phyloP scores from a whole-genome alignment of 1,139 yeast species.

The Candida sp. region DNA sequence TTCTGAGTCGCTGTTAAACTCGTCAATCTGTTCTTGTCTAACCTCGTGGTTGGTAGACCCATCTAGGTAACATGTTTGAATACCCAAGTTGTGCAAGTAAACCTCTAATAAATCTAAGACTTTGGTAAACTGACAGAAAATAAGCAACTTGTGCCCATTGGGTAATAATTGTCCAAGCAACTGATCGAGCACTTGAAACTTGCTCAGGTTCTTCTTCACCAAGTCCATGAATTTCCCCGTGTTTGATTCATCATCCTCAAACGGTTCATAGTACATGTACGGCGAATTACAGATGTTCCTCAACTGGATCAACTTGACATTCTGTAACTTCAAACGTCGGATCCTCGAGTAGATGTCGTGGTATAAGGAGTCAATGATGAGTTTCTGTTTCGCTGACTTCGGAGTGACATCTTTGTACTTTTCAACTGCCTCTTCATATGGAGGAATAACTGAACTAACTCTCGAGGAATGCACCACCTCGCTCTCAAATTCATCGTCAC shows the following conservation, averaged over 20 bases:
- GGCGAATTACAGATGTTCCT: constrained; percentile 89
- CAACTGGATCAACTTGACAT: constrained; percentile 73
- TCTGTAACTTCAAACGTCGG: constrained; percentile 48
- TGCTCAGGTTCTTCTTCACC: constrained; percentile 61
- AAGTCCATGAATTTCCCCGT: constrained; percentile 29
- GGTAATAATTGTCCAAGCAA: constrained; percentile 54
- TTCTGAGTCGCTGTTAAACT: constrained; percentile 44
- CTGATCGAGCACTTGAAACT: constrained; percentile 71
- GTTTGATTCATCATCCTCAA: constrained; percentile 24
- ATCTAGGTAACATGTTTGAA: constrained; percentile 68
- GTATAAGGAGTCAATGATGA: constrained; percentile 21
- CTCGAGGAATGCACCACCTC: constrained; percentile 9
- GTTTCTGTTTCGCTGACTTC: constrained; percentile 16
- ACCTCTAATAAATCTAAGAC: constrained; percentile 79
- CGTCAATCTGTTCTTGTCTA: constrained; percentile 65
- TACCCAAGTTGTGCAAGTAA: constrained; percentile 49
- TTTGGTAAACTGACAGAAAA: constrained; percentile 84
- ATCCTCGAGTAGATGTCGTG: constrained; percentile 22
- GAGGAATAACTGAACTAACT: constrained; percentile 6
- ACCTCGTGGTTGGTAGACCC: constrained; percentile 72
- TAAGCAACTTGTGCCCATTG: constrained; percentile 66
- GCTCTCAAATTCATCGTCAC: constrained; percentile 23
- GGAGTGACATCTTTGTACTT: neutral
- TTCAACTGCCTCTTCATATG: constrained; percentile 12
- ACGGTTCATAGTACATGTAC: constrained; percentile 81